Percentiles rank a stretch among this genome's conserved stretches.
Conservation (phyloP, 2,329 filamentous ascomycete genomes). For the Hirsutella thompsonii region DNA sequence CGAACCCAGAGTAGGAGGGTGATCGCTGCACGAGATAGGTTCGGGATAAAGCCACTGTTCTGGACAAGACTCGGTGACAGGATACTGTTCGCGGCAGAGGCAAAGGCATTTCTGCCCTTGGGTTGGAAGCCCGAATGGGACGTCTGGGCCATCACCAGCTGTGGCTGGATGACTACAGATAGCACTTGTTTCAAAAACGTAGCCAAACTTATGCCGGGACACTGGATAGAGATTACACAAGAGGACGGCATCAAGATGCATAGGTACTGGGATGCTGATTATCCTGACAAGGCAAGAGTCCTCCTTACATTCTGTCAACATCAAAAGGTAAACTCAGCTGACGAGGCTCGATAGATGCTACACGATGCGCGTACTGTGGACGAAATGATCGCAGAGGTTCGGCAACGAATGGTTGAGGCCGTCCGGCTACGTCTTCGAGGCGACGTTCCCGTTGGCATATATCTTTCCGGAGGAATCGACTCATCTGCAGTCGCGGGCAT, state of each 20-base stretch:
- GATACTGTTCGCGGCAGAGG: slow-evolving; percentile 37
- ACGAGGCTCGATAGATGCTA: not conserved
- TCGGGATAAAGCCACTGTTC: slow-evolving; percentile 43
- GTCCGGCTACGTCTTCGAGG: slow-evolving; percentile 37
- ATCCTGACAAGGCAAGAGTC: slow-evolving; percentile 33
- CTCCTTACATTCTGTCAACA: not conserved
- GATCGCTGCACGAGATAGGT: slow-evolving; percentile 38
- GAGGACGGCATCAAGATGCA: slow-evolving; percentile 23
- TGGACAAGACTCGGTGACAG: slow-evolving; percentile 27
- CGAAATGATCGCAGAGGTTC: slow-evolving; percentile 36
- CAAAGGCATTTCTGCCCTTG: slow-evolving; percentile 37
- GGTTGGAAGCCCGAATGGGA: slow-evolving; percentile 42
- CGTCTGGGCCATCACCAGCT: slow-evolving; percentile 29
- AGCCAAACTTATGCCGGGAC: slow-evolving; percentile 26
- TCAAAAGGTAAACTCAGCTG: not conserved
- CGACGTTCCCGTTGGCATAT: slow-evolving; percentile 45
- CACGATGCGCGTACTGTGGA: slow-evolving; percentile 22
- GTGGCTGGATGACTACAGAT: slow-evolving; percentile 28
- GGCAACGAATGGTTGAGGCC: slow-evolving; percentile 35
- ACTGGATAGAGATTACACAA: slow-evolving; percentile 24
- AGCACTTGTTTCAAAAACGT: slow-evolving; percentile 38
- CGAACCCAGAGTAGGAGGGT: slow-evolving; percentile 20
- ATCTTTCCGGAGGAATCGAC: slow-evolving; percentile 43
- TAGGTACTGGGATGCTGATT: slow-evolving; percentile 40
- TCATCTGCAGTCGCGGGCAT: slow-evolving; percentile 44